Percentiles rank a stretch among this genome's conserved stretches.
Evolutionary conservation across 257 asterid species (phyloP).

Genomic region (Mitragyna speciosa): DNA sequence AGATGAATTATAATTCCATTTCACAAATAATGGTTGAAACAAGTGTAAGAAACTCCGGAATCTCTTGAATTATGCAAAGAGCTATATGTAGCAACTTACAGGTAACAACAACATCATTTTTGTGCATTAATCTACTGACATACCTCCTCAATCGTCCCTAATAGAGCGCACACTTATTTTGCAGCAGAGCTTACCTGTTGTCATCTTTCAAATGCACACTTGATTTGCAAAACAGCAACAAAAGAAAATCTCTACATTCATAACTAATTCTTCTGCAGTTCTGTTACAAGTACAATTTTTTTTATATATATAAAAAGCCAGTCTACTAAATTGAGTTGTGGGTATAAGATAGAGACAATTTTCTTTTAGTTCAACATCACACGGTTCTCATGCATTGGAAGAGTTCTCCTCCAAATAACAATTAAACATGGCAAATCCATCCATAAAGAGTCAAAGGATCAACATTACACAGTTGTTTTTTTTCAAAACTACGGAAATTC

Average conservation of each 20-base stretch:
- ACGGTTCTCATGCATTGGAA: background rate
- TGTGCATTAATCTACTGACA: background rate
- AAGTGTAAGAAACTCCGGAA: background rate
- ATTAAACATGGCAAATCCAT: background rate
- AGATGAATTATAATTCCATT: background rate
- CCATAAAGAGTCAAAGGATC: background rate
- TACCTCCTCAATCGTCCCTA: background rate
- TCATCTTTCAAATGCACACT: background rate
- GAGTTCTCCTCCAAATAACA: background rate
- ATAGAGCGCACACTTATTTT: background rate
- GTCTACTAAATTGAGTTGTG: background rate
- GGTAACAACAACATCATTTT: background rate
- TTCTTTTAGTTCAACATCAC: background rate
- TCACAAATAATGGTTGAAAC: background rate
- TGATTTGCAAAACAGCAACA: background rate
- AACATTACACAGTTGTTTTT: too few species aligned
- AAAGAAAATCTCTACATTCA: background rate
- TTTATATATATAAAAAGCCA: too few species aligned
- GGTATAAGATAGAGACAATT: background rate
- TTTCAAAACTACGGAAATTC: too few species aligned
- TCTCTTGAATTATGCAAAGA: background rate
- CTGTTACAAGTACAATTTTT: background rate
- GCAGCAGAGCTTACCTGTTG: background rate
- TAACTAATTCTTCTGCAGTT: background rate
- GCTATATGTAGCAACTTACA: background rate